phyloP scores from a whole-genome alignment of 495 filamentous ascomycete species.

The Aspergillus haitiensis region DNA sequence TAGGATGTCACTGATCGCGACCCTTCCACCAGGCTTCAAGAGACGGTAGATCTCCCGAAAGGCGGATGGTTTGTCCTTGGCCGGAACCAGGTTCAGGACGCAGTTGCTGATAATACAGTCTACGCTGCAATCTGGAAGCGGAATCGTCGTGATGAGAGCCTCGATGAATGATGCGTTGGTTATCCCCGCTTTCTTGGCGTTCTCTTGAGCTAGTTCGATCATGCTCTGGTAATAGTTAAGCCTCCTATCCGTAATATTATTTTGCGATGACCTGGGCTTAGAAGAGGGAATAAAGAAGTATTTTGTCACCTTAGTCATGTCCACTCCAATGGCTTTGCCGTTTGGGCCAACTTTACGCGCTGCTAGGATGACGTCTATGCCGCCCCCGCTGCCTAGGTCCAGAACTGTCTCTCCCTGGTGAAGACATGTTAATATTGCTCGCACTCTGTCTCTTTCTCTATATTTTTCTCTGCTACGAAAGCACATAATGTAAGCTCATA shows the following conservation, averaged over 20 bases:
- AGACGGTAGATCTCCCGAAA: conserved; percentile 63
- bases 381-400: conserved; percentile 60
- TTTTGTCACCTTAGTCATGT: conserved; percentile 58
- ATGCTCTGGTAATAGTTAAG: conserved; percentile 46
- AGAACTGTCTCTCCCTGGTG: conserved; percentile 57
- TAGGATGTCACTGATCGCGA: conserved; percentile 68
- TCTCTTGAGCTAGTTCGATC: conserved; percentile 47
- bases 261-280: too few relatives aligned
- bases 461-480: background rate
- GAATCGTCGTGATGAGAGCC: conserved; percentile 48
- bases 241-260: background rate
- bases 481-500: background rate
- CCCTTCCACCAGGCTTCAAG: conserved; percentile 58
- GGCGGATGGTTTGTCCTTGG: conserved; percentile 50
- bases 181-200: conserved; percentile 27
- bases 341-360: conserved; percentile 50
- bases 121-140: conserved; percentile 38
- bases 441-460: background rate
- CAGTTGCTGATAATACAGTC: conserved; percentile 62
- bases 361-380: conserved; percentile 63
- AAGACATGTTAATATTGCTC: background rate
- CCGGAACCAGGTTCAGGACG: conserved; percentile 61
- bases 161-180: conserved; percentile 51
- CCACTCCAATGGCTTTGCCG: conserved; percentile 58
- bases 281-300: background rate